A percentile compares a stretch with the other conserved stretches of the same genome.
phyloP scores from a whole-genome alignment of 345 rosid genomes.

The Brassica incana region DNA sequence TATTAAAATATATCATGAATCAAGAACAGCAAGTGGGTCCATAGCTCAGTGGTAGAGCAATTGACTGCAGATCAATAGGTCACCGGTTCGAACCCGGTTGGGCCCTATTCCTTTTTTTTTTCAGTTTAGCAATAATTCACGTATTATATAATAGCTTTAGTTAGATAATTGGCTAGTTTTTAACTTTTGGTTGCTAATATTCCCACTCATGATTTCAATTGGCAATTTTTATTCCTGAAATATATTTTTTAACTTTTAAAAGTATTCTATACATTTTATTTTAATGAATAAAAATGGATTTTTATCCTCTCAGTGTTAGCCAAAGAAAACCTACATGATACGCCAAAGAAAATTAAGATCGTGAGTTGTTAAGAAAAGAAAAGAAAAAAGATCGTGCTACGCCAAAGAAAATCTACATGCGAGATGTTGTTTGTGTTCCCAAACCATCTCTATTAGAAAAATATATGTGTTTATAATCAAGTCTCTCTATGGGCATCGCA shows the following conservation, averaged over 20 bases:
- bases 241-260: not conserved
- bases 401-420: too few species aligned
- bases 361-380: too few species aligned
- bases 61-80: conserved; percentile 91
- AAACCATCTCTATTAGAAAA: too few species aligned
- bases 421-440: too few species aligned
- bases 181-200: not conserved
- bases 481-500: too few species aligned
- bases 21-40: conserved; percentile 37
- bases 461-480: too few species aligned
- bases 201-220: not conserved
- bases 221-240: not conserved
- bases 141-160: not conserved
- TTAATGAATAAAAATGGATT: too few species aligned
- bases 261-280: too few species aligned
- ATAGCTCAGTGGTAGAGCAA: conserved; percentile 93
- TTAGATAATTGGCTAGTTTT: not conserved
- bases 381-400: too few species aligned
- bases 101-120: conserved; percentile 33
- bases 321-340: too few species aligned
- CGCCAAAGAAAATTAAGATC: too few species aligned
- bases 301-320: too few species aligned
- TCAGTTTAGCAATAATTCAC: not conserved
- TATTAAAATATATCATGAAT: not conserved
- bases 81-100: conserved; percentile 61